These are phyloP conservation scores for Claviceps sp. DNA, from an alignment of 2,329 filamentous ascomycete species.

Conservation along the genomic window DNA sequence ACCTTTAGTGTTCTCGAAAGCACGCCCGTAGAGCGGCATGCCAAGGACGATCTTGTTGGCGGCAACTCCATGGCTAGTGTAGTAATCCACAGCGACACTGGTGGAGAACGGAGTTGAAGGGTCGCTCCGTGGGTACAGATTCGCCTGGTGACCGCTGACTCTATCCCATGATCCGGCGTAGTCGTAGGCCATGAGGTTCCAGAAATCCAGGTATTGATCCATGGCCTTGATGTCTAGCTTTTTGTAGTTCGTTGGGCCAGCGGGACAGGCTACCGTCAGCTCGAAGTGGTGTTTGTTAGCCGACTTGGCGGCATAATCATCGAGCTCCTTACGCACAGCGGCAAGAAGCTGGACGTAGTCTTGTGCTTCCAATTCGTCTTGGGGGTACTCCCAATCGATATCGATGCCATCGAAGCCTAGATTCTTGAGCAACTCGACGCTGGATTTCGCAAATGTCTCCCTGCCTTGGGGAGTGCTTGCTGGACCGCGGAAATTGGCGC, in stretches of 20 bases:
- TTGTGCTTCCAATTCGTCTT: constrained; percentile 37
- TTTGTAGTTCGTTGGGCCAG: constrained; percentile 47
- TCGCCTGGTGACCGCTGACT: constrained; percentile 63
- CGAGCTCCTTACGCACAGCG: constrained; percentile 42
- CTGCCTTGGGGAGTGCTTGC: constrained; percentile 59
- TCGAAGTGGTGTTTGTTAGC: constrained; percentile 40
- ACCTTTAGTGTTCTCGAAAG: constrained; percentile 68
- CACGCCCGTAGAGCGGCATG: constrained; percentile 84
- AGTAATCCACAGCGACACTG: constrained; percentile 54
- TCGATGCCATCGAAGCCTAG: constrained; percentile 65
- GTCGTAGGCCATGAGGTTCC: constrained; percentile 83
- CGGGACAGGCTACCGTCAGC: constrained; percentile 51
- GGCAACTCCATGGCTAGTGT: constrained; percentile 50
- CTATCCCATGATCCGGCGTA: constrained; percentile 73
- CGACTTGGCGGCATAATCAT: constrained; percentile 37
- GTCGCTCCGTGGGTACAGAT: constrained; percentile 52
- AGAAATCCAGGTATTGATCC: constrained; percentile 57
- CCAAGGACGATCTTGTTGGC: constrained; percentile 70
- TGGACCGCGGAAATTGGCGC: constrained; percentile 64
- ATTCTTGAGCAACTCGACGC: constrained; percentile 64
- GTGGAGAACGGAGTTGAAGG: constrained; percentile 67
- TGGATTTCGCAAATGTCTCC: constrained; percentile 55
- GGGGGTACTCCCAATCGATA: constrained; percentile 57
- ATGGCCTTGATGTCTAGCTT: constrained; percentile 50
- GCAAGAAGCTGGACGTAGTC: constrained; percentile 47